phyloP scores from a whole-genome alignment of 2,329 filamentous ascomycete species.

The Clarireedia sp. region DNA sequence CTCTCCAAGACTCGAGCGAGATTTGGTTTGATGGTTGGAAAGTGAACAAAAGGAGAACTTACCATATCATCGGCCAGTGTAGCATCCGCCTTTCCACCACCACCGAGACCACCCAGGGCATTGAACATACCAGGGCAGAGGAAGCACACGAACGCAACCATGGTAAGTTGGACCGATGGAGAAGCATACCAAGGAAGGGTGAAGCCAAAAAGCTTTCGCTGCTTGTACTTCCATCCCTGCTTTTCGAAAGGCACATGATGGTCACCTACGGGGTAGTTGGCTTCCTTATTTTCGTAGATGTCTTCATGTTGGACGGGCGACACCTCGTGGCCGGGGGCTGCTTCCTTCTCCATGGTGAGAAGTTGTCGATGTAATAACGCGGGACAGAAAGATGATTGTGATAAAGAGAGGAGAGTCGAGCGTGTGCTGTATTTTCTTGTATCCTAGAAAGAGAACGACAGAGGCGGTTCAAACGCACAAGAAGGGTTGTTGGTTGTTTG shows the following conservation, averaged over 20 bases:
- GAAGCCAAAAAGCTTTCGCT: conserved; percentile 44
- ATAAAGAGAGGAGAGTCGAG: not conserved
- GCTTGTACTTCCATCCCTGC: conserved; percentile 60
- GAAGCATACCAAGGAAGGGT: conserved; percentile 61
- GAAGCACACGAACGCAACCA: conserved; percentile 66
- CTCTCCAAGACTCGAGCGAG: no score
- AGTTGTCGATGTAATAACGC: not conserved
- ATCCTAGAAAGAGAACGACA: not conserved
- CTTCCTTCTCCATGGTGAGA: conserved; percentile 3
- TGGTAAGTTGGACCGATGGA: conserved; percentile 60
- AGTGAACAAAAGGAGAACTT: conserved; percentile 1
- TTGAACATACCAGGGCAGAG: conserved; percentile 69
- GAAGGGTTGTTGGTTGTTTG: not conserved
- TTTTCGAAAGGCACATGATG: not conserved
- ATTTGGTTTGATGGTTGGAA: not conserved
- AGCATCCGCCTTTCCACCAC: conserved; percentile 50
- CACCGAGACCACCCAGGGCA: conserved; percentile 56
- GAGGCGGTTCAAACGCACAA: no score
- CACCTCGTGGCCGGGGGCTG: not conserved
- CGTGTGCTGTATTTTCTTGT: not conserved
- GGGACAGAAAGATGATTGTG: not conserved
- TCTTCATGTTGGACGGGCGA: not conserved
- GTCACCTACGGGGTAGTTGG: not conserved
- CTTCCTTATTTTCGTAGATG: not conserved
- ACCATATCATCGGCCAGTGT: conserved; percentile 42